Conservation (phyloP, 768 basidiomycete genomes). For the Hygrophorus pudorinus region DNA sequence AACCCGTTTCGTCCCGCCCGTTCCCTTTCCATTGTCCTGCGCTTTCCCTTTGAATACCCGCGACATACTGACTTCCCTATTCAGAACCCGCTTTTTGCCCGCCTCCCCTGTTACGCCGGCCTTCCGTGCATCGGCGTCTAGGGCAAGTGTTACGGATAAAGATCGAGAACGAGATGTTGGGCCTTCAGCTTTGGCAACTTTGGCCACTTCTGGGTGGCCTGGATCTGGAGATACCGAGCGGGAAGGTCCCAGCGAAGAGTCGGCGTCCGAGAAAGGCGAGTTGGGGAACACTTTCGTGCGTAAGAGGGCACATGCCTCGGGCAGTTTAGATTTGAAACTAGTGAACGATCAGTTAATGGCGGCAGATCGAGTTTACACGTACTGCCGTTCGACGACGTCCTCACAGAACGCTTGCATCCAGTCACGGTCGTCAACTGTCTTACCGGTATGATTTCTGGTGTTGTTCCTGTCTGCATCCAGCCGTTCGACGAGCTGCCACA, state of each 20-base stretch:
- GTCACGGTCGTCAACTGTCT: constrained; percentile 42
- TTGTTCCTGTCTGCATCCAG: constrained; percentile 16
- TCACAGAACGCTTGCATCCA: constrained; percentile 72
- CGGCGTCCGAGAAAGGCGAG: constrained; percentile 47
- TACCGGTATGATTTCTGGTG: constrained; percentile 11
- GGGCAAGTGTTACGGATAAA: constrained; percentile 60
- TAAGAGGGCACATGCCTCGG: constrained; percentile 46
- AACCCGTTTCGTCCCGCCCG: not conserved
- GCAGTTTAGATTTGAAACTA: constrained; percentile 48
- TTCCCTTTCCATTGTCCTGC: constrained; percentile 17
- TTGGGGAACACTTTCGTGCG: constrained; percentile 58
- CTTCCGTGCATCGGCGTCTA: constrained; percentile 39
- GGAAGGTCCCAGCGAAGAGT: constrained; percentile 22
- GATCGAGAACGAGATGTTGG: constrained; percentile 49
- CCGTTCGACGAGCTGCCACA: constrained; percentile 57
- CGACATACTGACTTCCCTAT: constrained; percentile 71
- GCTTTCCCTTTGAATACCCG: constrained; percentile 48
- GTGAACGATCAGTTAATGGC: too few species aligned
- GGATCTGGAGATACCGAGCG: constrained; percentile 11
- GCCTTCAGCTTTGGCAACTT: too few species aligned
- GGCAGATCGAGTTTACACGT: constrained; percentile 13
- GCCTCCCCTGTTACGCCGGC: constrained; percentile 22
- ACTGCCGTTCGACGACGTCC: constrained; percentile 58
- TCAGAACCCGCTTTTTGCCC: constrained; percentile 43
- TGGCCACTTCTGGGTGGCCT: constrained; percentile 7